Percentiles rank a stretch among this genome's conserved stretches.
Conservation (phyloP, 2,329 filamentous ascomycete genomes). For the Trichoderma endophyticum region DNA sequence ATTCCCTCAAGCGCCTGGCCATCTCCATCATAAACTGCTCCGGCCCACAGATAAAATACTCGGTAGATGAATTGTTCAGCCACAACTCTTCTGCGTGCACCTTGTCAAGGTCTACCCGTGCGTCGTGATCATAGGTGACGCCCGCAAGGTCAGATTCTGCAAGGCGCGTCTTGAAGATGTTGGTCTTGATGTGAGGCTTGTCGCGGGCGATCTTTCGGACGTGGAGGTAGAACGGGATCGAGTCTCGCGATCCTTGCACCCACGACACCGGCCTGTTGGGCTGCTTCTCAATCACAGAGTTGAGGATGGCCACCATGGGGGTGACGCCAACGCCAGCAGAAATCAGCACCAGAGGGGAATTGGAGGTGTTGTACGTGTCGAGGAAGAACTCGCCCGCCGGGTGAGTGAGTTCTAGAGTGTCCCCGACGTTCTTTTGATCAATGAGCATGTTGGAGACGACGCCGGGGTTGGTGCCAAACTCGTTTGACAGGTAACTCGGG, state of each 20-base stretch:
- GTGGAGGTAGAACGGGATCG: conserved; percentile 53
- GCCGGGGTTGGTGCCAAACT: conserved; percentile 51
- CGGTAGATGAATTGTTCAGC: conserved; percentile 43
- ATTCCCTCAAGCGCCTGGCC: conserved; percentile 39
- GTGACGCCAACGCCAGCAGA: conserved; percentile 60
- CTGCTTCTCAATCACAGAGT: conserved; percentile 46
- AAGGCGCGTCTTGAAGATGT: conserved; percentile 50
- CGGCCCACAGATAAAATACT: conserved; percentile 55
- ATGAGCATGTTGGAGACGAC: conserved; percentile 69
- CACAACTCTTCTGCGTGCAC: conserved; percentile 45
- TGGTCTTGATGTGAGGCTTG: conserved; percentile 35
- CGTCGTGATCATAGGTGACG: conserved; percentile 43
- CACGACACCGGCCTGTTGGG: conserved; percentile 52
- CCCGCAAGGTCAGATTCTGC: conserved; percentile 44
- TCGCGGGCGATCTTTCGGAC: conserved; percentile 44
- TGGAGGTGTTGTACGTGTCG: conserved; percentile 38
- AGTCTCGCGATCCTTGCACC: conserved; percentile 55
- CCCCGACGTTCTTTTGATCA: conserved; percentile 57
- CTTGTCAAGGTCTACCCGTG: conserved; percentile 44
- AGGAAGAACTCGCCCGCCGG: conserved; percentile 62
- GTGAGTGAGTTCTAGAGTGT: conserved; percentile 62
- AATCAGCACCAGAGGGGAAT: conserved; percentile 55
- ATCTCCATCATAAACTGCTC: conserved; percentile 55
- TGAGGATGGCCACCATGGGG: conserved; percentile 59
- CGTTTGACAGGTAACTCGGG: conserved; percentile 24